Base-by-base conservation (phyloP, 345 rosid genomes). In the Lumnitzera littorea region DNA sequence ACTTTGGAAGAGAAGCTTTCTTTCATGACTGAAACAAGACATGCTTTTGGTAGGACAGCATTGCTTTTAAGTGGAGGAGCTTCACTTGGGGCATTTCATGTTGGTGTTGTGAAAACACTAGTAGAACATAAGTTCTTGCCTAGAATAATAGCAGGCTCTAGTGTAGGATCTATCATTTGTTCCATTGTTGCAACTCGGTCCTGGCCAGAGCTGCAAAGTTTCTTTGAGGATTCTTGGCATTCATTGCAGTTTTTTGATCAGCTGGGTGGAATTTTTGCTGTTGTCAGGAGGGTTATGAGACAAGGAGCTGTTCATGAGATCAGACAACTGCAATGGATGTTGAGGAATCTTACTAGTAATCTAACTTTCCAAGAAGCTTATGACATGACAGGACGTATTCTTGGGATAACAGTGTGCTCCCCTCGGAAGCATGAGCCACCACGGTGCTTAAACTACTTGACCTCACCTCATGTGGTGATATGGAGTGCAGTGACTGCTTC, bases 401-500 rank as follows among this genome's bases (percentile, higher is more conserved):
- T 94, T 15, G 99, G 86, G 29, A 94, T 94, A 61, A 94, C 97
- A 0, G 99, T 90, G 63, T 95, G 99, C 75, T 95, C 99, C 24
- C 94, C 96, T 0, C 80, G 99, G 75, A 95, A 91, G 75, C 99
- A 95, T 16, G 97, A 95, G 68, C 97, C 99, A 13, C 99, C 99
- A 50, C 77, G 99, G 66, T 91, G 96, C 80, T 91, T 95, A 60
- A 91, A 95, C 75, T 95, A 95, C 77, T 78, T 95, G 74, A 95
- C 91, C 53, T 91, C 97, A 0, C 97, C 99, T 70, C 99, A 95
- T 68, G 99, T 95, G 57, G 92, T 95, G 46, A 95, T 95, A 76
- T 95, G 97, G 97, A 95, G 99, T 56, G 99, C 97, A 14, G 97
- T 95, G 53, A 86, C 91, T 4, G 99, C 97, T 61, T 95, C 99